Percentiles rank a stretch among this genome's conserved stretches.
Conservation (phyloP, 2,329 filamentous ascomycete genomes). For the Calonectria henricotiae region DNA sequence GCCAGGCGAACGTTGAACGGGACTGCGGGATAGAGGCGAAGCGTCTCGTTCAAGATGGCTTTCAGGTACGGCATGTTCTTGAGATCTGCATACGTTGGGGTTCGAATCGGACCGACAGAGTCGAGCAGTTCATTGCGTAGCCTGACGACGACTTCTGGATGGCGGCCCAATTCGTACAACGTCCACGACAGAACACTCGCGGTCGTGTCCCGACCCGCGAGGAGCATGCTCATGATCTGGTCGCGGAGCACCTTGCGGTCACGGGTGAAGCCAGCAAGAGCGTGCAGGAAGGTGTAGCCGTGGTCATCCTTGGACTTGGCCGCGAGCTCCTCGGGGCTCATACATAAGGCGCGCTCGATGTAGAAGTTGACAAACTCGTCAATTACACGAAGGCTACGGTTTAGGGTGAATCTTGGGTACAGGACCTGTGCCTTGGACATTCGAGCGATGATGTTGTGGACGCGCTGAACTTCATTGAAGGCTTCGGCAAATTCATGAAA, state of each 20-base stretch:
- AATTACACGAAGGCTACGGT: conserved; percentile 76
- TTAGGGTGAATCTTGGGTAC: conserved; percentile 78
- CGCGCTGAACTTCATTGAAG: conserved; percentile 84
- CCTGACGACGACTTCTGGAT: conserved; percentile 78
- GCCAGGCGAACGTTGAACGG: conserved; percentile 85
- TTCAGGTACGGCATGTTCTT: conserved; percentile 91
- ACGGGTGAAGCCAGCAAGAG: conserved; percentile 85
- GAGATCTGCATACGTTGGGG: conserved; percentile 83
- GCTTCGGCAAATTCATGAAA: conserved; percentile 83
- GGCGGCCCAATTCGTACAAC: conserved; percentile 84
- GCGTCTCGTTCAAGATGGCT: conserved; percentile 82
- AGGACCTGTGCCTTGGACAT: conserved; percentile 75
- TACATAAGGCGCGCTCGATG: conserved; percentile 81
- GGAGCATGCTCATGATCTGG: conserved; percentile 85
- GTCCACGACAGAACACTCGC: conserved; percentile 86
- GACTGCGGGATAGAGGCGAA: conserved; percentile 84
- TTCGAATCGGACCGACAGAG: conserved; percentile 74
- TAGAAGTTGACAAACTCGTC: conserved; percentile 84
- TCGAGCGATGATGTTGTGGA: conserved; percentile 79
- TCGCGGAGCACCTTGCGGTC: conserved; percentile 82
- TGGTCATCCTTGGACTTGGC: conserved; percentile 80
- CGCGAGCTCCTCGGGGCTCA: conserved; percentile 81
- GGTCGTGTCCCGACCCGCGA: conserved; percentile 91
- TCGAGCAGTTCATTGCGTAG: conserved; percentile 82
- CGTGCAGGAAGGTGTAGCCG: conserved; percentile 89